phyloP scores from a whole-genome alignment of 2,329 filamentous ascomycete genomes.

The Stagonosporopsis rhizophila region DNA sequence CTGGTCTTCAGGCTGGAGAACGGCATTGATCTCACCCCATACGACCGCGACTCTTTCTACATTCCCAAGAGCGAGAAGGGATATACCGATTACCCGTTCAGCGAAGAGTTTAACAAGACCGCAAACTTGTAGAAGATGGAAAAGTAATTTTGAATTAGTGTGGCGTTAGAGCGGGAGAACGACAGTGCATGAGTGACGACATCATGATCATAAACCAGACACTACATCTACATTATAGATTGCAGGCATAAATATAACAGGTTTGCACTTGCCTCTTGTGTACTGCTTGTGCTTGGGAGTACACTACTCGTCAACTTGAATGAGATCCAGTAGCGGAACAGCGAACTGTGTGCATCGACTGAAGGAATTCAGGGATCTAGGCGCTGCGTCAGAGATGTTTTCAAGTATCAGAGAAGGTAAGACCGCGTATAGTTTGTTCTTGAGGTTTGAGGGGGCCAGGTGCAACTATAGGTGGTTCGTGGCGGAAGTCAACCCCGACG shows the following conservation, averaged over 20 bases:
- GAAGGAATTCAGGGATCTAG: too few relatives aligned
- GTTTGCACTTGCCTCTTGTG: not conserved
- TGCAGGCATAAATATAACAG: not conserved
- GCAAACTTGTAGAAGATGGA: constrained; percentile 2
- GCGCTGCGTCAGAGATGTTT: too few relatives aligned
- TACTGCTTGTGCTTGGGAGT: too few relatives aligned
- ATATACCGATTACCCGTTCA: constrained; percentile 51
- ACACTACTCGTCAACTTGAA: too few relatives aligned
- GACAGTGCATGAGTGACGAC: not conserved
- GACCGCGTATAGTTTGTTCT: too few relatives aligned
- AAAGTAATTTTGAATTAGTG: constrained; percentile 3
- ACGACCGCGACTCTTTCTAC: constrained; percentile 58
- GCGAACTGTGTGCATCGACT: too few relatives aligned
- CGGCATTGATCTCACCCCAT: constrained; percentile 53
- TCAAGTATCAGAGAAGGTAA: too few relatives aligned
- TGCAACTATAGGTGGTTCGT: not conserved
- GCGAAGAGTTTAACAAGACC: constrained; percentile 23
- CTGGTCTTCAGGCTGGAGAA: constrained; percentile 55
- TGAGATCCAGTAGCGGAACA: too few relatives aligned
- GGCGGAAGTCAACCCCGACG: too few relatives aligned
- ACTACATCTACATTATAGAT: not conserved
- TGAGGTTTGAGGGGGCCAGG: not conserved
- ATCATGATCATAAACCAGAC: not conserved
- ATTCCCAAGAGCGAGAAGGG: constrained; percentile 43
- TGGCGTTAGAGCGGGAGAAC: constrained; percentile 6